Evolutionary conservation across 2,329 filamentous ascomycete species (phyloP), one percentile per base, ranked within the genome.

Genomic region (Alternaria novae-zelandiae): DNA sequence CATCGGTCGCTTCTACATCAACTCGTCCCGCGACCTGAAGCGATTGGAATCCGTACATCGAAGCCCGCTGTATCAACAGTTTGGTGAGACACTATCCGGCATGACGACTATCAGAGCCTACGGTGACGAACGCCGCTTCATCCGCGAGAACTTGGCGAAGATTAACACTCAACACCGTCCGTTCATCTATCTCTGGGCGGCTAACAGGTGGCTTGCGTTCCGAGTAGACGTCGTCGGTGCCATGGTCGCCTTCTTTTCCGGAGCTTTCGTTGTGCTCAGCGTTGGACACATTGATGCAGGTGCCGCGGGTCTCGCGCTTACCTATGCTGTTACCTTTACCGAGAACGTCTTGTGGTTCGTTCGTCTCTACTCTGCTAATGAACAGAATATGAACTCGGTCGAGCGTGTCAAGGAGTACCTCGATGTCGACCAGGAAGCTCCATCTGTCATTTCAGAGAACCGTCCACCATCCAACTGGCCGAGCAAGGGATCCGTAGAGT

Each of bases 351-450:
- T 99, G 17, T 99, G 96, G 96, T 89, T 98, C 59, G 94, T 99
- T 28, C 90, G 96, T 50, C 86, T 97, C 13, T 99, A 99, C 79
- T 91, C 94, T 0, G 89, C 92, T 76, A 97, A 98, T 74, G 96
- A 99, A 82, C 96, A 99, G 81, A 98, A 97, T 82, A 98, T 99
- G 96, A 99, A 99, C 82, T 95, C 95, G 3, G 94, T 98, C 53
- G 96, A 99, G 82, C 92, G 96, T 75, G 91, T 99, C 76, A 96
- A 97, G 83, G 96, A 99, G 78, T 99, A 98, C 76, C 87, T 98
- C 36, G 93, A 98, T 47, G 92, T 99, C 1, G 95, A 98, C 72
- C 95, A 97, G 79, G 96, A 99, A 82, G 94, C 96, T 1, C 84
- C 87, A 0, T 86, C 92, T 1, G 84, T 97, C 44, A 87, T 97